Base-by-base conservation (phyloP, 169 alveolate genomes). In the Plasmodium coatneyi region DNA sequence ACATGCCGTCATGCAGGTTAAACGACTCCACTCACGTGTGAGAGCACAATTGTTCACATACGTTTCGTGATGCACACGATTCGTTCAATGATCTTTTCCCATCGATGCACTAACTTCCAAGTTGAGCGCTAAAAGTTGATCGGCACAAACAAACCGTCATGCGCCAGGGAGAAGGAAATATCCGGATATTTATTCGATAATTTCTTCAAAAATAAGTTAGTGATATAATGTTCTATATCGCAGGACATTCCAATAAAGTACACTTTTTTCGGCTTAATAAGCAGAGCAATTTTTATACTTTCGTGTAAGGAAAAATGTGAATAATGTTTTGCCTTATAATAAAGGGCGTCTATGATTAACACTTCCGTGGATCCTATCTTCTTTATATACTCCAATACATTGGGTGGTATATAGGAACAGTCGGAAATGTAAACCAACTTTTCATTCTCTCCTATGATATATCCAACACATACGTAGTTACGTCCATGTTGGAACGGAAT, bases 401-500 rank as follows among this genome's bases (percentile, higher is more conserved):
- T 78, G 14, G 46, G 32, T 19, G 93, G 81, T 60, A 87, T 25
- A 78, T 87, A 46, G 1, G 82, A 78, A 79, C 93, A 87, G 81
- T 87, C 93, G 3, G 93, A 87, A 25, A 87, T 87, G 52, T 87
- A 87, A 12, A 87, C 89, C 34, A 87, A 66, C 49, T 87, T 87
- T 12, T 72, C 49, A 78, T 78, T 79, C n/a, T 87, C 54, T 78
- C 93, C 93, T 78, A 87, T 66, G 25, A 87, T 79, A 79, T 87
- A 87, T 19, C 93, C 93, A 7, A 79, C 25, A 79, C 93, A 87
- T 25, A 87, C 22, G 71, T 87, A 87, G 81, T 87, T 87, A 16
- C 28, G 52, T 5, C 93, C 93, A 87, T 87, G 93, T 3, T 78
- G 82, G 71, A 87, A 87, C 2, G 93, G 93, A 56, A 87, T 87